A percentile compares a stretch with the other conserved stretches of the same genome.
Evolutionary conservation across 169 alveolate species (phyloP).

Genomic region (Plasmodium reichenowi): DNA sequence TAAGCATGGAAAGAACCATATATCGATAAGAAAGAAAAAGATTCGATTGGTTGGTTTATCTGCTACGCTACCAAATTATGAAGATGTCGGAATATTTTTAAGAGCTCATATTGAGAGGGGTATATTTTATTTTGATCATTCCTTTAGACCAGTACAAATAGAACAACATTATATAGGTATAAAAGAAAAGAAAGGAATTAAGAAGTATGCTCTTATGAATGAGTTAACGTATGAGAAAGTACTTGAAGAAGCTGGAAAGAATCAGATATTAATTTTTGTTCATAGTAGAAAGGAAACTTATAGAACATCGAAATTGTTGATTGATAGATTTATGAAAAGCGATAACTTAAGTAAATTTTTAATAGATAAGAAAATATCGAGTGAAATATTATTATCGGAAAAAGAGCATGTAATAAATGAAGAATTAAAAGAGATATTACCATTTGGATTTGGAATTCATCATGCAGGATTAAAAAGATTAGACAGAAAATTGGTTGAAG

Average conservation of each 20-base stretch:
- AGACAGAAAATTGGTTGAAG: slow-evolving; percentile 98
- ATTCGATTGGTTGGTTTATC: slow-evolving; percentile 96
- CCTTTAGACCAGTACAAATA: slow-evolving; percentile 99
- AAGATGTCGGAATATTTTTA: slow-evolving; percentile 98
- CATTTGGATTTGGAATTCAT: slow-evolving; percentile 99
- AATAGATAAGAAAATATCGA: slow-evolving; percentile 91
- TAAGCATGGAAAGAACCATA: background rate
- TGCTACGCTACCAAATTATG: slow-evolving; percentile 99
- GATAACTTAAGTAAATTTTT: slow-evolving; percentile 91
- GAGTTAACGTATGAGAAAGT: slow-evolving; percentile 96
- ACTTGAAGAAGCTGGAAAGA: slow-evolving; percentile 85
- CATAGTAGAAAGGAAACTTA: slow-evolving; percentile 99
- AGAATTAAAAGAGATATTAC: slow-evolving; percentile 96
- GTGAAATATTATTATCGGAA: slow-evolving; percentile 93
- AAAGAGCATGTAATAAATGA: slow-evolving; percentile 89
- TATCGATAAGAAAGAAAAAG: slow-evolving; percentile 21
- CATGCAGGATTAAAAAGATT: slow-evolving; percentile 99
- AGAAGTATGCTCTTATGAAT: slow-evolving; percentile 95
- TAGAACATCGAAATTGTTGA: slow-evolving; percentile 94
- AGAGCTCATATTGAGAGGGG: slow-evolving; percentile 94
- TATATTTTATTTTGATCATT: slow-evolving; percentile 95
- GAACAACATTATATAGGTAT: slow-evolving; percentile 97
- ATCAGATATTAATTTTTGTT: slow-evolving; percentile 97
- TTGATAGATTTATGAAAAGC: slow-evolving; percentile 92
- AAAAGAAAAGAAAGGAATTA: slow-evolving; percentile 98